Evolutionary conservation across 1,284 basidiomycete genomes (phyloP), one percentile per base, ranked within the genome.

Genomic region (Sutorius eximius): DNA sequence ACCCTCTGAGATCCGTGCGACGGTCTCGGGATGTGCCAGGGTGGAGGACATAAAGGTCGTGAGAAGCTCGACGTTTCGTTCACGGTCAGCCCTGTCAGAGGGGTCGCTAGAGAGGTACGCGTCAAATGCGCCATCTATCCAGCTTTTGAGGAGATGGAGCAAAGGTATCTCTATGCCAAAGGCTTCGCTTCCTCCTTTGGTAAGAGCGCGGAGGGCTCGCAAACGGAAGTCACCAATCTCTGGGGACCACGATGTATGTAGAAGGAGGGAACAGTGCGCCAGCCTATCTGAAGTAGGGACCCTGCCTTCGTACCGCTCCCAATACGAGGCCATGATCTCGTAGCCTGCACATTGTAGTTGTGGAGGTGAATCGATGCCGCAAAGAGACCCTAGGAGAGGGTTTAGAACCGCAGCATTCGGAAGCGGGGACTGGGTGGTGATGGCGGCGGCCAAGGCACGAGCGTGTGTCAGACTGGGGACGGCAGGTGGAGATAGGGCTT

Each of bases 191-290:
- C 84, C 85, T 33, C 75, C 77, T 53, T 74, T 77, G 24, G 84
- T 83, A 45, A 91, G 74, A 0, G 85, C 79, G 5, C 78, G 69
- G 4, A 89, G 70, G 3, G 88, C 86, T 58, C 82, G 85, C 64
- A 86, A 81, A 20, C 85, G 79, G 2, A 81, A 73, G 59, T 89
- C 86, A 79, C 88, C 89, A 1, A 87, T 69, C 29, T 90, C 88
- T 16, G 70, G 59, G 3, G 72, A 74, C 89, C 88, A 89, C 0
- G 74, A 66, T 4, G 67, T 70, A 4, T 74, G 76, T 7, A 82
- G 69, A 61, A 90, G 82, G 30, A 89, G 71, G 9, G 84, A 79
- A 48, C 88, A 81, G 58, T 82, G 86, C 0, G 80, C 74, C 11
- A 87, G 69, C 40, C 81, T 75, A 58, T 88, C 86, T 3, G 82